Conservation (phyloP, 371 early-diverging fungal species). For the Mortierella sp. region DNA sequence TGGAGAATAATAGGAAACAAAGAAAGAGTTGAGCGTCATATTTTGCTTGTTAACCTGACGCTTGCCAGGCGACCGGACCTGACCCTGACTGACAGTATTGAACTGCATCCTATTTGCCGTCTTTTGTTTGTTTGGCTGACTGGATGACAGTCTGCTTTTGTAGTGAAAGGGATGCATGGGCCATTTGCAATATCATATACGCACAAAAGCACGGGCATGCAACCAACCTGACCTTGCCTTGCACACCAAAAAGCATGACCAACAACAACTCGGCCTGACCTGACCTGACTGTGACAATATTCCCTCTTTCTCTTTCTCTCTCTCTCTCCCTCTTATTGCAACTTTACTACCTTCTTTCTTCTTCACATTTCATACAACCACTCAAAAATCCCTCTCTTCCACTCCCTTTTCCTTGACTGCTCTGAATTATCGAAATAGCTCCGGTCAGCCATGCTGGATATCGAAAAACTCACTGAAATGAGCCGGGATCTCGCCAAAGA, state of each 20-base stretch:
- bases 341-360: neutral
- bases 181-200: neutral
- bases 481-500: slow-evolving; percentile 45
- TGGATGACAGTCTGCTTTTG: neutral
- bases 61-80: neutral
- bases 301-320: neutral
- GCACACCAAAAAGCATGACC: slow-evolving; percentile 10
- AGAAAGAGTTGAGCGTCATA: slow-evolving; percentile 3
- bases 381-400: neutral
- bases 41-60: neutral
- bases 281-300: neutral
- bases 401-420: neutral
- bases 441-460: slow-evolving; percentile 42
- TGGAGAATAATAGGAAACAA: too few species aligned
- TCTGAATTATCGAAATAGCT: slow-evolving; percentile 28
- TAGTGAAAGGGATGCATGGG: neutral
- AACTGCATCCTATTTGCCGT: neutral
- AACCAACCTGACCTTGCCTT: neutral
- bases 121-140: neutral
- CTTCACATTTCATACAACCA: neutral
- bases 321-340: neutral
- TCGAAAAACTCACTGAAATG: slow-evolving; percentile 49
- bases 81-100: slow-evolving; percentile 1
- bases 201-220: neutral
- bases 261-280: neutral